Evolutionary conservation across 192 early-diverging fungal species (phyloP), one percentile per base, ranked within the genome.

Genomic region (Coemansia pectinata): DNA sequence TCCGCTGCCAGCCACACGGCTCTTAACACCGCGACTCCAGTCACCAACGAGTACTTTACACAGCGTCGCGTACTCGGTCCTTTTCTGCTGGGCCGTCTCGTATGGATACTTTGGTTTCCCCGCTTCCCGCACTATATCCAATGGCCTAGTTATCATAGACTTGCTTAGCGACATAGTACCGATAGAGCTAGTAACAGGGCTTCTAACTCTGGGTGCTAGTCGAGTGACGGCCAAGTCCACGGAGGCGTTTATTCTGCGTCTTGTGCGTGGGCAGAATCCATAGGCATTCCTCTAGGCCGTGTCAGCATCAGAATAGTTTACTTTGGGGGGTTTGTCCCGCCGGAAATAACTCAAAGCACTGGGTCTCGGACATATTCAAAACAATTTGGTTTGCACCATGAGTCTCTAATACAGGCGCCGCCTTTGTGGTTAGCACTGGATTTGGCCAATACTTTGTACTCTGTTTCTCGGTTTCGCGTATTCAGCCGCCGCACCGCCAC

Each of bases 271-370:
- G 60, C 78, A 88, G 14, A 98, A 98, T 81, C 84, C 89, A 53
- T 65, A 87, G 50, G 91, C 91, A 3, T 98, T 97, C 63, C 93
- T 99, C 74, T 95, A 96, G 72, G 97, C 95, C 1, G 91, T 99
- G 55, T 94, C 93, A 40, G 95, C 86, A n/a, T 94, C 96, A 10
- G 92, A 95, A 64, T 62, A 87, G 0, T 93, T 99, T 66, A 86
- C 87, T 0, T 63, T 85, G 63, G 94, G 95, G 25, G n/a, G n/a
- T 91, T 97, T 67, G 89, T 91, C 57, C 95, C 95, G 27, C 74
- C 97, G 8, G 94, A 98, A 67, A 92, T 91, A 76, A 89, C 88
- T 9, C 77, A 93, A 92, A 70, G 85, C 85, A 6, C 86, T 99
- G 6, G 89, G 90, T 12, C 66, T 97, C 34, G 80, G 96, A 5